Evolutionary conservation across 805 yeast species (phyloP).

Genomic region (Starmerella vaccinii): DNA sequence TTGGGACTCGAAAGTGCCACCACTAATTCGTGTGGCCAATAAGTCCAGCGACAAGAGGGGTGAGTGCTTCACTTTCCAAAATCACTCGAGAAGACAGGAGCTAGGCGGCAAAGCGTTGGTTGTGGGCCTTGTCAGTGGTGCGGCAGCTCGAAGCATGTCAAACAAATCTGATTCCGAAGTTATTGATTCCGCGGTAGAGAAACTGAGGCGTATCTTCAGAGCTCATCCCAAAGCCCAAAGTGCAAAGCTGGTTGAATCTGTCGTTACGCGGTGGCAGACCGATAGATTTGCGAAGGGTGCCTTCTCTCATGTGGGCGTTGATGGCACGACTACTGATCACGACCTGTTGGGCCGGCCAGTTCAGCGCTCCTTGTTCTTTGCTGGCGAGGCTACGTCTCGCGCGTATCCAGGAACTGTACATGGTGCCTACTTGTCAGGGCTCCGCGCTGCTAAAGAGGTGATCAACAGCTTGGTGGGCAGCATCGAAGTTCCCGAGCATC

Average conservation of each 20-base stretch:
- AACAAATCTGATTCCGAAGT: slow-evolving; percentile 30
- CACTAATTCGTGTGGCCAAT: slow-evolving; percentile 28
- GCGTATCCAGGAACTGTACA: slow-evolving; percentile 37
- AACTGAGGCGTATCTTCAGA: slow-evolving; percentile 28
- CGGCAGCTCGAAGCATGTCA: slow-evolving; percentile 31
- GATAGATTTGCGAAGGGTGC: slow-evolving; percentile 77
- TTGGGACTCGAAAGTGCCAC: slow-evolving; percentile 33
- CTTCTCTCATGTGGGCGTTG: slow-evolving; percentile 41
- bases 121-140: slow-evolving; percentile 34
- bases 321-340: slow-evolving; percentile 37
- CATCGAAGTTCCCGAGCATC: slow-evolving; percentile 33
- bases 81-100: slow-evolving; percentile 28
- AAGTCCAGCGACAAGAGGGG: slow-evolving; percentile 27
- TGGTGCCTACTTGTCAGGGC: slow-evolving; percentile 37
- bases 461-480: slow-evolving; percentile 34
- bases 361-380: slow-evolving; percentile 32
- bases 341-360: slow-evolving; percentile 35
- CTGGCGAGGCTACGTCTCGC: slow-evolving; percentile 38
- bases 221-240: slow-evolving; percentile 16
- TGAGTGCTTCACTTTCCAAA: slow-evolving; percentile 34
- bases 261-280: slow-evolving; percentile 63
- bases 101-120: slow-evolving; percentile 31
- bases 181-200: slow-evolving; percentile 29
- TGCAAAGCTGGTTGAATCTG: slow-evolving; percentile 30
- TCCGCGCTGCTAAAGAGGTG: slow-evolving; percentile 36